Percentiles rank a stretch among this genome's conserved stretches.
These are phyloP conservation scores for Stentor coeruleus DNA, from an alignment of 73 alveolate species.

Conservation along the genomic window DNA sequence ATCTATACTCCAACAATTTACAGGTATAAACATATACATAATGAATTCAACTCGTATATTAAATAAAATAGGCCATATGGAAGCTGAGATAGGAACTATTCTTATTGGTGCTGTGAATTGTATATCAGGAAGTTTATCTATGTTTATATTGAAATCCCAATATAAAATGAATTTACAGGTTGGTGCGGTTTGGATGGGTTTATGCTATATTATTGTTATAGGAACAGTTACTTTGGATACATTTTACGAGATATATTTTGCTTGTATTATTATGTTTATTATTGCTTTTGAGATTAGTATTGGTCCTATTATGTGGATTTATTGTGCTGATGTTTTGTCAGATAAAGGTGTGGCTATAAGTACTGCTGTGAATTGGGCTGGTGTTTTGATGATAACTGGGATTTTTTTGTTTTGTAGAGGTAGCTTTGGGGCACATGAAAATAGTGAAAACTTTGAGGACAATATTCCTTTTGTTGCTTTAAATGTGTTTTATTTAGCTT, in stretches of 20 bases:
- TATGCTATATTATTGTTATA: not conserved
- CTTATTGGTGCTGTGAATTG: not conserved
- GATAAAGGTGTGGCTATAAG: conserved; percentile 38
- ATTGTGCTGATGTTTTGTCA: conserved; percentile 42
- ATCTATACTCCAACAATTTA: conserved; percentile 3
- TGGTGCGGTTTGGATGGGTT: conserved; percentile 16
- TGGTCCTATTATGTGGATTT: conserved; percentile 52
- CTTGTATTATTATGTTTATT: conserved; percentile 5
- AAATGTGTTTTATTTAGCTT: not conserved
- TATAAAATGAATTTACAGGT: not conserved
- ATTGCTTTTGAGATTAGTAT: conserved; percentile 34
- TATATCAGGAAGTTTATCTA: not conserved
- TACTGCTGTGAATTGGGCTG: conserved; percentile 34
- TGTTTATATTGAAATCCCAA: not conserved
- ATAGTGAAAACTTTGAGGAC: not conserved
- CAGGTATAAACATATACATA: conserved; percentile 1
- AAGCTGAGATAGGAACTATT: not conserved
- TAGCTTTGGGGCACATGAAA: not conserved
- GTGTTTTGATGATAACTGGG: not conserved
- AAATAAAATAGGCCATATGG: too few relatives aligned
- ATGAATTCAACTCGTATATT: not conserved
- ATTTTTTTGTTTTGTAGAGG: not conserved
- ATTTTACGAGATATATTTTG: not conserved
- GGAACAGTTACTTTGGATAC: not conserved
- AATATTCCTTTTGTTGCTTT: not conserved